A percentile compares a stretch with the other conserved stretches of the same genome.
Evolutionary conservation across 345 rosid genomes (phyloP).

Genomic region (Pugionium dolabratum): DNA sequence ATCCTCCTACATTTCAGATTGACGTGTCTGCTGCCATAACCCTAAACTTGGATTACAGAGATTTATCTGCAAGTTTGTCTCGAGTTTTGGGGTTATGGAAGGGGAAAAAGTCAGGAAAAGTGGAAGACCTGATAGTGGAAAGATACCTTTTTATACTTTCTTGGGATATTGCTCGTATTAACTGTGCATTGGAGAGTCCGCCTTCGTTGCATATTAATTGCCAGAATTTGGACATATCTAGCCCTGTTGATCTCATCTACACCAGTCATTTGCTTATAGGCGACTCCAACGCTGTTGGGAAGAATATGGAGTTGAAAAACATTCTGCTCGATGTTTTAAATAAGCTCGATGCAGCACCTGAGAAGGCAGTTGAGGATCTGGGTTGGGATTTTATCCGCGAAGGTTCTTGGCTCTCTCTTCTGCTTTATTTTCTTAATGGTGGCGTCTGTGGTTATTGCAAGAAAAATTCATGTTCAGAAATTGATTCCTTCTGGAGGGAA

Average conservation of each 20-base stretch:
- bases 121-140: conserved; percentile 87
- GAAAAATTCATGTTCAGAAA: conserved; percentile 53
- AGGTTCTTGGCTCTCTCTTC: conserved; percentile 77
- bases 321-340: conserved; percentile 53
- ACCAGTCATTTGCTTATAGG: conserved; percentile 61
- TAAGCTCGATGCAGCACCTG: conserved; percentile 45
- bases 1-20: conserved; percentile 56
- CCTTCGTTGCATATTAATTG: conserved; percentile 46
- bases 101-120: conserved; percentile 59
- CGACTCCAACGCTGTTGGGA: conserved; percentile 46
- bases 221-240: conserved; percentile 49
- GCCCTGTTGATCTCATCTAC: conserved; percentile 51
- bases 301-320: conserved; percentile 45
- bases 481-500: conserved; percentile 48
- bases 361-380: conserved; percentile 53
- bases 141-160: conserved; percentile 83
- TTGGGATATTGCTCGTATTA: conserved; percentile 65
- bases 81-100: conserved; percentile 76
- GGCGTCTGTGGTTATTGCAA: conserved; percentile 59
- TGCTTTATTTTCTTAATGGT: conserved; percentile 60
- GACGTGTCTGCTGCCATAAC: conserved; percentile 53
- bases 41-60: conserved; percentile 55
- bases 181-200: conserved; percentile 42
- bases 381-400: conserved; percentile 86
- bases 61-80: conserved; percentile 56